Evolutionary conservation across 805 yeast genomes (phyloP), one percentile per base, ranked within the genome.

Genomic region (Pichia scutulata): DNA sequence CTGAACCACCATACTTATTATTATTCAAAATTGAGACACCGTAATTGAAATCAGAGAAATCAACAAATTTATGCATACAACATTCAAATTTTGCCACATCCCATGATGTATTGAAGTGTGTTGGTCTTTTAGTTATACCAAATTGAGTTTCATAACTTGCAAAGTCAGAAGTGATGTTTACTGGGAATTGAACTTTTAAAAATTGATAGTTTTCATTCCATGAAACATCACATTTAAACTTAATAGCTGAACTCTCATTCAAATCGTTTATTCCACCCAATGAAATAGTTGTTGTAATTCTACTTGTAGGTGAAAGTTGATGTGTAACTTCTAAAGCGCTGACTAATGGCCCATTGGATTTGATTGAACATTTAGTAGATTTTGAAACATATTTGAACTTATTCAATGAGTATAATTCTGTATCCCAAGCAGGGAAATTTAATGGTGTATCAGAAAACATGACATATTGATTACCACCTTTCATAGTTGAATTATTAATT

Each of bases 1-100:
- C 83, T 1, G 95, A 77, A 57, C 89, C 95, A 9, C 99, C 99
- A 63, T 89, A 92, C 66, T 92, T 92, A 62, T 82, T 77, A 67
- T 89, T 83, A 65, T 90, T 92, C 60, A 92, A 64, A 18, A 92
- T 69, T 0, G 95, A 76, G 13, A 89, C 96, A 62, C 99, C 99
- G 61, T 88, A 90, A 54, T 77, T 79, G 65, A 73, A 79, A 61
- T 89, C 98, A 24, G 95, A 85, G 59, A 86, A 81, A 64, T 92
- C 99, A 58, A 95, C 92, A 69, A 88, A 92, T 62, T 87, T 87
- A 67, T 93, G 99, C 61, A 86, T 89, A 61, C 96, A 87, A 12
- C 89, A 96, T 68, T 92, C 99, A 66, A 92, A 92, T 65, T 89
- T 90, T 51, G 98, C 98, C 33, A 85, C 84, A 61, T 92, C 99